A percentile compares a stretch with the other conserved stretches of the same genome.
Conservation (phyloP, 495 filamentous ascomycete genomes). For the Neurospora sp. region DNA sequence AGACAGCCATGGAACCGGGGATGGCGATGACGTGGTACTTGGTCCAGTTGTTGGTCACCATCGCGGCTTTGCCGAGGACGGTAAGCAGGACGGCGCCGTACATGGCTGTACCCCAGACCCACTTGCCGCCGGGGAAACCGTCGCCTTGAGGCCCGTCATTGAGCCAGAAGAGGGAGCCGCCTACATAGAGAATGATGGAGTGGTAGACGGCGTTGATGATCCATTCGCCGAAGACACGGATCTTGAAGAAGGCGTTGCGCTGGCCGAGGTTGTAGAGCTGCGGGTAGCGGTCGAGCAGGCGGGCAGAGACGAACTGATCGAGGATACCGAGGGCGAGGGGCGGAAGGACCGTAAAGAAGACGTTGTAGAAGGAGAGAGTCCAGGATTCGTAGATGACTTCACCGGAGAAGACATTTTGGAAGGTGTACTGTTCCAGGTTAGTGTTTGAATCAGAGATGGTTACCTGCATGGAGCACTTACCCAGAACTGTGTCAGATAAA, state of each 20-base stretch:
- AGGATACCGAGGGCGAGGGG: constrained; percentile 94
- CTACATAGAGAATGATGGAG: constrained; percentile 81
- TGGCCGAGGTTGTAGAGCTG: constrained; percentile 93
- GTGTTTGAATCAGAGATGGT: constrained; percentile 1
- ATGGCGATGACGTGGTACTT: constrained; percentile 97
- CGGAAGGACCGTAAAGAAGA: constrained; percentile 92
- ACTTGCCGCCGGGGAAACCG: constrained; percentile 77
- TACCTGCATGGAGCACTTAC: constrained; percentile 34
- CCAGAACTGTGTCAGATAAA: constrained; percentile 99
- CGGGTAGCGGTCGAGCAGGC: constrained; percentile 93
- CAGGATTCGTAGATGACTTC: constrained; percentile 99
- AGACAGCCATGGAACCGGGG: constrained; percentile 83
- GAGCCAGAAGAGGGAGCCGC: constrained; percentile 70
- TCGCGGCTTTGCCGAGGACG: constrained; percentile 87
- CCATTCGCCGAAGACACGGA: constrained; percentile 87
- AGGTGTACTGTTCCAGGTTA: constrained; percentile 63
- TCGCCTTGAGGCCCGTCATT: constrained; percentile 65
- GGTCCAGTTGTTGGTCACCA: constrained; percentile 97
- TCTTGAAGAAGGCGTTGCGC: constrained; percentile 84
- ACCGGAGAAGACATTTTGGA: constrained; percentile 96
- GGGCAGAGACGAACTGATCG: constrained; percentile 94
- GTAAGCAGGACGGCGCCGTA: constrained; percentile 88
- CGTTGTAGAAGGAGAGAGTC: constrained; percentile 98
- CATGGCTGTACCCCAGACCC: constrained; percentile 91
- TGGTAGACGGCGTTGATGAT: constrained; percentile 92